phyloP scores from a whole-genome alignment of 441 rosid species.

The Jatropha podagrica region DNA sequence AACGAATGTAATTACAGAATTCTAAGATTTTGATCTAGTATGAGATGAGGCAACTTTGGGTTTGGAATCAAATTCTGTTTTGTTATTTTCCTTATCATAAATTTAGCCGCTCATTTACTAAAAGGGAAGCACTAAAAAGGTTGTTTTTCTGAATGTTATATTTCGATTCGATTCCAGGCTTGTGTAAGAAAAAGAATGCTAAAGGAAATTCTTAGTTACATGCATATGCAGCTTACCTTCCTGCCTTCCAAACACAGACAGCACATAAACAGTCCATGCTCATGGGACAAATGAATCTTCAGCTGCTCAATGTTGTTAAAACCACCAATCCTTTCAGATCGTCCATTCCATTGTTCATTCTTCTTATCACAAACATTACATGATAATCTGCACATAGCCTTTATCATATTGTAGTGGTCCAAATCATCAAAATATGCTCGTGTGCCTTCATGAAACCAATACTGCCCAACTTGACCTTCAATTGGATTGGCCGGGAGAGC shows the following conservation, averaged over 20 bases:
- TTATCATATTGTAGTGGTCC: conserved; percentile 78
- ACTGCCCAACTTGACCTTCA: conserved; percentile 64
- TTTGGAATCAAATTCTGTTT: background rate
- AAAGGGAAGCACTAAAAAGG: background rate
- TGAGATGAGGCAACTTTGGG: background rate
- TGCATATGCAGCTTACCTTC: conserved; percentile 44
- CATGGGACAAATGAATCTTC: conserved; percentile 71
- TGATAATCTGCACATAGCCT: conserved; percentile 84
- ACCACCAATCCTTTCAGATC: conserved; percentile 41
- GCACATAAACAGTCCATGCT: conserved; percentile 60
- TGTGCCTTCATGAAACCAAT: conserved; percentile 74
- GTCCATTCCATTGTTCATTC: conserved; percentile 46
- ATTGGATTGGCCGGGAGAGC: conserved; percentile 54
- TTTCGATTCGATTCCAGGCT: background rate
- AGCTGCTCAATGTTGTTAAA: conserved; percentile 73
- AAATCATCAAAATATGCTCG: conserved; percentile 75
- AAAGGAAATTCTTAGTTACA: background rate
- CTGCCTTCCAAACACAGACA: conserved; percentile 80
- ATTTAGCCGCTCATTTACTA: background rate
- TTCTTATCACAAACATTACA: conserved; percentile 71
- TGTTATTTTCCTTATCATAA: background rate
- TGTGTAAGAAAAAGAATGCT: background rate
- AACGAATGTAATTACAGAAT: background rate
- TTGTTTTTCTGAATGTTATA: background rate
- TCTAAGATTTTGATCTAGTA: background rate